These are phyloP conservation scores for Xylaria acuta DNA, from an alignment of 495 filamentous ascomycete species.

Conservation along the genomic window DNA sequence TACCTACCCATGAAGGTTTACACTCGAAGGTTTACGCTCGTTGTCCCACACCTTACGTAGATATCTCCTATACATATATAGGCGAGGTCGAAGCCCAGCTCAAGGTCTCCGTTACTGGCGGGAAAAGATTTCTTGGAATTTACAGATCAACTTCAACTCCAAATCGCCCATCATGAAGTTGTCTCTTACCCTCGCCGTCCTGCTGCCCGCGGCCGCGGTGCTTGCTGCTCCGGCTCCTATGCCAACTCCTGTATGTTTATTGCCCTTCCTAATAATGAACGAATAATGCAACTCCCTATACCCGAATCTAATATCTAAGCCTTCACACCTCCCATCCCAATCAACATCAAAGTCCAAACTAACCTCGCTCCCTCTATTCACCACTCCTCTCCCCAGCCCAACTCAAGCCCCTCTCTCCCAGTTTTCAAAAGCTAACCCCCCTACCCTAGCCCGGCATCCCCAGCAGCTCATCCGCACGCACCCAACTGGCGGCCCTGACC, in stretches of 20 bases:
- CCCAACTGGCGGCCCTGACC: constrained; percentile 60
- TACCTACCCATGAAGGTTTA: background rate
- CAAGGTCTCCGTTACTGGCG: background rate
- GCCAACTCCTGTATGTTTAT: constrained; percentile 31
- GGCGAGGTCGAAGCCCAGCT: background rate
- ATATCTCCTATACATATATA: background rate
- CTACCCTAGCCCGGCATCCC: constrained; percentile 67
- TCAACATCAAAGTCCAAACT: background rate
- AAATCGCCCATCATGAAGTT: constrained; percentile 33
- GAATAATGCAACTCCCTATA: no score
- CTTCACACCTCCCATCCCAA: background rate
- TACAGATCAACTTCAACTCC: background rate
- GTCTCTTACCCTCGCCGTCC: constrained; percentile 26
- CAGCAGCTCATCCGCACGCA: constrained; percentile 56
- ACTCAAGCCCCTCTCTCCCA: background rate
- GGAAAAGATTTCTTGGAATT: background rate
- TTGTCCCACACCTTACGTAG: background rate
- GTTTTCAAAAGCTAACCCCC: background rate
- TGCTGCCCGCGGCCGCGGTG: constrained; percentile 33
- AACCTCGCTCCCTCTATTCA: no score
- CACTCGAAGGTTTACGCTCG: constrained; percentile 26
- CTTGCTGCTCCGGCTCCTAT: constrained; percentile 40
- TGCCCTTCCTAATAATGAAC: no score
- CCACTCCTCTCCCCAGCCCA: constrained; percentile 9
- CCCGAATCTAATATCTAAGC: no score